These are phyloP conservation scores for Cantharellus cinnabarinus DNA, from an alignment of 768 basidiomycete genomes.

Conservation along the genomic window DNA sequence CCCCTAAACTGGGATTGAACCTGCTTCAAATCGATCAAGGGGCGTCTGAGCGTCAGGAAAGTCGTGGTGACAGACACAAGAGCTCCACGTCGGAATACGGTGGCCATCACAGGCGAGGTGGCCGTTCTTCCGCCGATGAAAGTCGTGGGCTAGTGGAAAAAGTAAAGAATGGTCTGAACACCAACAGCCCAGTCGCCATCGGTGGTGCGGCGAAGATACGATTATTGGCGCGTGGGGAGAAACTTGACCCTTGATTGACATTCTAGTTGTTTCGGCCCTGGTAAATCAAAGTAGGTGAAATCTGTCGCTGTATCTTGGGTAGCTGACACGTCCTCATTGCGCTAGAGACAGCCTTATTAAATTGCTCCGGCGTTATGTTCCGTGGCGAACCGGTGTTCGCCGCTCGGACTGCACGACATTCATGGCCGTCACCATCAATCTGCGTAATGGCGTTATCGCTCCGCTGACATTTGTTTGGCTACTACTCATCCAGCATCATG, in stretches of 20 bases:
- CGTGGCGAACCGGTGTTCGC: no score
- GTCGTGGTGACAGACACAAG: constrained; percentile 10
- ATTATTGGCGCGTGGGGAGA: constrained; percentile 69
- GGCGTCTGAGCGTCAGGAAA: constrained; percentile 1
- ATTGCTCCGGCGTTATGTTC: no score
- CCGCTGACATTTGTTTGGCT: no score
- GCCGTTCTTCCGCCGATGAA: constrained; percentile 3
- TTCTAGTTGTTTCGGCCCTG: not conserved
- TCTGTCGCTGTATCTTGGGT: no score
- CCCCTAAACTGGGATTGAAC: constrained; percentile 35
- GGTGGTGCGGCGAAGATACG: constrained; percentile 67
- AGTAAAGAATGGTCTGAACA: constrained; percentile 1
- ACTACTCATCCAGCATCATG: no score
- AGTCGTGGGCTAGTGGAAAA: constrained; percentile 4
- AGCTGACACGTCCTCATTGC: no score
- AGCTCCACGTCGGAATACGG: not conserved
- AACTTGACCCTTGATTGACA: constrained; percentile 34
- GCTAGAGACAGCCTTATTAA: no score
- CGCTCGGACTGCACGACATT: no score
- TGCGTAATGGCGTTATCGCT: no score
- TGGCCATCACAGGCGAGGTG: constrained; percentile 2
- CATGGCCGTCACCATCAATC: no score
- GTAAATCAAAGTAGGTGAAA: no score
- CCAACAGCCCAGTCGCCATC: constrained; percentile 42
- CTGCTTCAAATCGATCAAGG: constrained; percentile 34